phyloP scores from a whole-genome alignment of 83 land plant genomes.

The Thuja plicata region DNA sequence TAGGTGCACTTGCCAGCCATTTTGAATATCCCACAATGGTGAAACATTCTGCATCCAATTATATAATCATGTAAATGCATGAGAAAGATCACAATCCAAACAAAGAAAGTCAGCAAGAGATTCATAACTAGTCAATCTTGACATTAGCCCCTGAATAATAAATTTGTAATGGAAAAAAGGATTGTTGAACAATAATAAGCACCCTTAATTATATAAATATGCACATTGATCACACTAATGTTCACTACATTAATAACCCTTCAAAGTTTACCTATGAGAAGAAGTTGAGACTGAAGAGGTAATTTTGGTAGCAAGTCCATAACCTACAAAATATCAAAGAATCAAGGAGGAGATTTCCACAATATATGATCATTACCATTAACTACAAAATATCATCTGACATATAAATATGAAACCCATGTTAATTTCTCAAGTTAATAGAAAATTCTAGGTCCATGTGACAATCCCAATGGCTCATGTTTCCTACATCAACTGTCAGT shows the following conservation, averaged over 20 bases:
- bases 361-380: constrained; percentile 78
- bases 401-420: not conserved
- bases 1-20: constrained; percentile 76
- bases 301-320: too few species aligned
- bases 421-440: too few species aligned
- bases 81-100: not conserved
- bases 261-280: constrained; percentile 69
- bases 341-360: constrained; percentile 76
- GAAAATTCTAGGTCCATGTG: not conserved
- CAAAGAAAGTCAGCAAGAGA: not conserved
- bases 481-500: not conserved
- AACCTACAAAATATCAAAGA: constrained; percentile 82
- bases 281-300: too few species aligned
- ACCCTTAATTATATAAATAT: not conserved
- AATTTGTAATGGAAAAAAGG: not conserved
- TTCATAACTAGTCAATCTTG: not conserved
- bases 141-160: not conserved
- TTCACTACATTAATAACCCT: not conserved
- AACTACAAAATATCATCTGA: constrained; percentile 41
- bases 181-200: not conserved
- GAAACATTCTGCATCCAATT: constrained; percentile 63
- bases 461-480: not conserved
- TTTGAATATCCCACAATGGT: constrained; percentile 93
- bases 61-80: not conserved
- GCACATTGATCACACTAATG: not conserved